Conservation (phyloP, 495 filamentous ascomycete species). For the Podospora tetraspora region DNA sequence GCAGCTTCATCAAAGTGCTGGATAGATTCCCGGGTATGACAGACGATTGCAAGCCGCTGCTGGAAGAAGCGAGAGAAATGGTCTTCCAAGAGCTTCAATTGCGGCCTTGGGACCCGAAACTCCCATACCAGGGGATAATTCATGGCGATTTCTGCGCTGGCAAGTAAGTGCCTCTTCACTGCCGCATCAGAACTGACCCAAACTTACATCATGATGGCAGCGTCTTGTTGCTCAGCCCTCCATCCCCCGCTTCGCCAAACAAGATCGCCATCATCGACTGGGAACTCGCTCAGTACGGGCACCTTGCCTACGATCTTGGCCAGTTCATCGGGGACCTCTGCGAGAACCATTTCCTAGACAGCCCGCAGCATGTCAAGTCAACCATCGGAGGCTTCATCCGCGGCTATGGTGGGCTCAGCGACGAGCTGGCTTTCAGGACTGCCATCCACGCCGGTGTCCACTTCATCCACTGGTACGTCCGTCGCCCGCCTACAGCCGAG, state of each 20-base stretch:
- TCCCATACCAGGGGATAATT: slow-evolving; percentile 30
- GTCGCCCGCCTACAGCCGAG: slow-evolving; percentile 25
- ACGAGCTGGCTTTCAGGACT: slow-evolving; percentile 45
- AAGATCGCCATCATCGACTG: slow-evolving; percentile 46
- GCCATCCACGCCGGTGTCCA: slow-evolving; percentile 51
- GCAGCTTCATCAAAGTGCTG: slow-evolving; percentile 42
- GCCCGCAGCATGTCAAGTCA: slow-evolving; percentile 29
- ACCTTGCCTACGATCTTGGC: slow-evolving; percentile 48
- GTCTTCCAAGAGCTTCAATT: slow-evolving; percentile 31
- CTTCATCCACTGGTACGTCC: slow-evolving; percentile 36
- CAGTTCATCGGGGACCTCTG: slow-evolving; percentile 53
- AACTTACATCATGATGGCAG: background rate
- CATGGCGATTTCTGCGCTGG: slow-evolving; percentile 57
- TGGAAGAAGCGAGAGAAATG: slow-evolving; percentile 18
- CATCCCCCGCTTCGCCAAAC: background rate
- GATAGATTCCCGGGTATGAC: slow-evolving; percentile 32
- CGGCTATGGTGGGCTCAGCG: slow-evolving; percentile 41
- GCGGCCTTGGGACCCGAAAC: background rate
- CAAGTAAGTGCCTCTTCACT: slow-evolving; percentile 32
- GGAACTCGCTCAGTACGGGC: slow-evolving; percentile 47
- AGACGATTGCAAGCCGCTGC: slow-evolving; percentile 3
- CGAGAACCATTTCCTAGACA: slow-evolving; percentile 39
- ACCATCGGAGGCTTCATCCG: slow-evolving; percentile 41
- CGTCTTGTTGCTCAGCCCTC: slow-evolving; percentile 4
- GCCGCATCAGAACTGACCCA: background rate